These are phyloP conservation scores for Tarenaya hassleriana DNA, from an alignment of 345 rosid species.

Conservation along the genomic window DNA sequence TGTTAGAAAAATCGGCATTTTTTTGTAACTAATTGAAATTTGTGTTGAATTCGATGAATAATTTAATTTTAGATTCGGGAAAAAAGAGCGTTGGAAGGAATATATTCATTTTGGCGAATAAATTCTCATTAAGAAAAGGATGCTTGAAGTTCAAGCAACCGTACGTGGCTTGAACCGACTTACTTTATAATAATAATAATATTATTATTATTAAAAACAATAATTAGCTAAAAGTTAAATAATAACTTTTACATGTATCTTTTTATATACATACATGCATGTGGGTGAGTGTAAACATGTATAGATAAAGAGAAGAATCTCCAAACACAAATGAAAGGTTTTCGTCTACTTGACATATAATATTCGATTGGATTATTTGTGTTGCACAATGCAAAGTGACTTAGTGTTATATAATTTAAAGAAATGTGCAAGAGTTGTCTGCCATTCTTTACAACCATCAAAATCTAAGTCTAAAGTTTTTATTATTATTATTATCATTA, in stretches of 20 bases:
- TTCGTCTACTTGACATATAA: not conserved
- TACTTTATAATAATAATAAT: slow-evolving; percentile 25
- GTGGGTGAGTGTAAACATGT: not conserved
- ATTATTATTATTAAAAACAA: slow-evolving; percentile 13
- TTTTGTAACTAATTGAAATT: no score
- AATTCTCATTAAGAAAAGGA: slow-evolving; percentile 65
- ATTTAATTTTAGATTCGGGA: no score
- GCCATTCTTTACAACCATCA: no score
- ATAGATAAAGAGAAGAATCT: slow-evolving; percentile 22
- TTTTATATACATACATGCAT: slow-evolving; percentile 14
- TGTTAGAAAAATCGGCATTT: no score
- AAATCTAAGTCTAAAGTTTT: no score
- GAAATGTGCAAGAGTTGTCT: no score
- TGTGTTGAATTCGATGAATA: no score
- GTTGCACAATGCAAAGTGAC: slow-evolving; percentile 16
- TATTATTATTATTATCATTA: no score
- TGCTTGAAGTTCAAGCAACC: slow-evolving; percentile 90
- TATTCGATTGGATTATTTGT: slow-evolving; percentile 4
- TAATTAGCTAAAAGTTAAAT: slow-evolving; percentile 40
- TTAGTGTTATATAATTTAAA: no score
- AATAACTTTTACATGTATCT: slow-evolving; percentile 32
- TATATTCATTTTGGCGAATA: slow-evolving; percentile 73
- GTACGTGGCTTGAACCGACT: slow-evolving; percentile 58
- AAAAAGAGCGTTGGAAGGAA: slow-evolving; percentile 5
- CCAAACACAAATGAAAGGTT: slow-evolving; percentile 25